phyloP scores from a whole-genome alignment of 2,329 filamentous ascomycete genomes.

The Pseudogymnoascus sp. region DNA sequence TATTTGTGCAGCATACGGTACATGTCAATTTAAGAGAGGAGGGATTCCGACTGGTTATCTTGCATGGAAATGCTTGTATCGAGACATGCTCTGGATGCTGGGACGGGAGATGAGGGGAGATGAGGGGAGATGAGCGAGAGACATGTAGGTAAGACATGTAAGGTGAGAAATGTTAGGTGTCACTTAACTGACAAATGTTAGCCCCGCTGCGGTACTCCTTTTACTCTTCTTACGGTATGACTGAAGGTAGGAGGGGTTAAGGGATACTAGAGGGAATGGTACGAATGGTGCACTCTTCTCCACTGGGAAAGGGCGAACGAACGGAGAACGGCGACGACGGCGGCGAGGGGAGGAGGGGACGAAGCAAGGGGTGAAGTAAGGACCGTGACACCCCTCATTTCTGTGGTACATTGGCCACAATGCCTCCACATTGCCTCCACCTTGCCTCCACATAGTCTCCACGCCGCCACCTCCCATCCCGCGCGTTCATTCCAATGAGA shows the following conservation, averaged over 20 bases:
- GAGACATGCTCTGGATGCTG: background rate
- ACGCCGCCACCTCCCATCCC: background rate
- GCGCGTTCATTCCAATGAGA: too few relatives aligned
- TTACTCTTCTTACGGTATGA: background rate
- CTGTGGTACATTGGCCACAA: background rate
- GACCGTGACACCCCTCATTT: constrained; percentile 4
- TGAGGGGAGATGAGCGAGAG: background rate
- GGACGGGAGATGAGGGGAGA: background rate
- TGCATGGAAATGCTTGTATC: background rate
- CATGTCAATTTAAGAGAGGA: background rate
- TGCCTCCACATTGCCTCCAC: background rate
- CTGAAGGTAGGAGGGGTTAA: background rate
- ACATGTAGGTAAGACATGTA: background rate
- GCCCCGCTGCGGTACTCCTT: background rate
- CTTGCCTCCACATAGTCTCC: background rate
- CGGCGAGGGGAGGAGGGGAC: background rate
- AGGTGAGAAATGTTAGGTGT: background rate
- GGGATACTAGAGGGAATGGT: background rate
- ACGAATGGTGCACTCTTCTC: background rate
- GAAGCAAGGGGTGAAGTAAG: background rate
- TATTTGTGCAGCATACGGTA: background rate
- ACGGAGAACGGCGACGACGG: background rate
- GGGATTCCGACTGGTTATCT: background rate
- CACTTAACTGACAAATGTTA: background rate
- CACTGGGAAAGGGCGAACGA: background rate